Evolutionary conservation across 352 stramenopile genomes (phyloP).

Genomic region (Phytopythium ostracodes): DNA sequence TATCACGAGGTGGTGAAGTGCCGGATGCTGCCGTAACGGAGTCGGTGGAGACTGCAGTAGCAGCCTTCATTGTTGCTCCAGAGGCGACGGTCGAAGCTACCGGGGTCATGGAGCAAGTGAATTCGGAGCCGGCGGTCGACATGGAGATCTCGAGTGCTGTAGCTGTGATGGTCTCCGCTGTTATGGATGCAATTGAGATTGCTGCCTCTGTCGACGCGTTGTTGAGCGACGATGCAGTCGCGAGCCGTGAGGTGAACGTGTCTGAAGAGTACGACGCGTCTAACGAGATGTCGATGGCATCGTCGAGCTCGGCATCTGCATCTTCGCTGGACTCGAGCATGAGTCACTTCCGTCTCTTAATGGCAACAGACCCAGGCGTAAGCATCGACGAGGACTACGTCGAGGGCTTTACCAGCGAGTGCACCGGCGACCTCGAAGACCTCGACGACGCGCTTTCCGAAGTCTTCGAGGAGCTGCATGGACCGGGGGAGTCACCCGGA

Average conservation of each 20-base stretch:
- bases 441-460: constrained; percentile 2
- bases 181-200: too few species aligned
- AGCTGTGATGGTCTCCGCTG: neutral
- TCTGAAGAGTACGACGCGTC: neutral
- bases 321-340: neutral
- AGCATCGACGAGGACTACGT: neutral
- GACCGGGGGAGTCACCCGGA: neutral
- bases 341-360: neutral
- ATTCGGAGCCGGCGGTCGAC: neutral
- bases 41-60: too few species aligned
- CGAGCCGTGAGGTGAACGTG: neutral
- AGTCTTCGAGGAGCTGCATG: constrained; percentile 1
- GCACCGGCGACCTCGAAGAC: constrained; percentile 8
- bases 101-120: too few species aligned
- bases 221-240: neutral
- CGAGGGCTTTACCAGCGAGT: neutral
- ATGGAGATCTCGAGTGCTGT: neutral
- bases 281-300: neutral
- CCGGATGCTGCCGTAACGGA: too few species aligned
- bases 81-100: too few species aligned
- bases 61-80: too few species aligned
- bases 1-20: too few species aligned
- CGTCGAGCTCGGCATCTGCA: neutral
- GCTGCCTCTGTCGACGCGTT: too few species aligned
- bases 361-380: neutral